These are phyloP conservation scores for Peronospora farinosa DNA, from an alignment of 352 stramenopile species.

Conservation along the genomic window DNA sequence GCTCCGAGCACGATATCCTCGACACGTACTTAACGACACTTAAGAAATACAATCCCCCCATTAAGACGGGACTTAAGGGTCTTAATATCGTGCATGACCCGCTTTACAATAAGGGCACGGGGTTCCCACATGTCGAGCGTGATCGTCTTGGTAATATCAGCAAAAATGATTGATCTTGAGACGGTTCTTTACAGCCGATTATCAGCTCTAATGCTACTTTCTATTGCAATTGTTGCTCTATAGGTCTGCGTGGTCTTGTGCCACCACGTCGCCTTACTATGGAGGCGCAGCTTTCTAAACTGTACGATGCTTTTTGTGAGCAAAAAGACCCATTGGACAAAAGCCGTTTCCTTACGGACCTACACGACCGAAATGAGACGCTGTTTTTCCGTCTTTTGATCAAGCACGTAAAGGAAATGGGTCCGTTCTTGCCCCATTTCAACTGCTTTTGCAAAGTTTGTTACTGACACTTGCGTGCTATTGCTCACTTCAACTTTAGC, in stretches of 20 bases:
- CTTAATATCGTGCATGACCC: constrained; percentile 81
- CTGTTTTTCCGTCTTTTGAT: constrained; percentile 92
- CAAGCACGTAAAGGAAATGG: constrained; percentile 89
- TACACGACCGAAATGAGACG: constrained; percentile 95
- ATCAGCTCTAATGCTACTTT: constrained; percentile 2
- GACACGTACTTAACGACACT: constrained; percentile 51
- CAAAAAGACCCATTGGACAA: constrained; percentile 85
- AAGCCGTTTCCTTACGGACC: constrained; percentile 90
- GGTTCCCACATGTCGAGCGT: constrained; percentile 78
- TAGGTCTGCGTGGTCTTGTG: constrained; percentile 77
- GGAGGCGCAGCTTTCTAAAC: constrained; percentile 63
- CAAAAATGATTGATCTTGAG: neutral
- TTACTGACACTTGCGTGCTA: constrained; percentile 15
- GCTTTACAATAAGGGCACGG: constrained; percentile 86
- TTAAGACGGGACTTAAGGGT: constrained; percentile 69
- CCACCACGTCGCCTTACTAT: constrained; percentile 68
- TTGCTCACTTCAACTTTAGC: constrained; percentile 34
- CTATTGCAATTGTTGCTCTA: neutral
- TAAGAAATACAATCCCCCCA: constrained; percentile 74
- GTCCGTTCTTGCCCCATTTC: constrained; percentile 32
- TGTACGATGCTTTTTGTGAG: constrained; percentile 63
- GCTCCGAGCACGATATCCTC: constrained; percentile 40
- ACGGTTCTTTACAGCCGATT: constrained; percentile 1
- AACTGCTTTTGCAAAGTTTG: neutral
- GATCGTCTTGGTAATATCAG: constrained; percentile 60